phyloP scores from a whole-genome alignment of 2,329 filamentous ascomycete genomes.

The Alternaria brassicicola region DNA sequence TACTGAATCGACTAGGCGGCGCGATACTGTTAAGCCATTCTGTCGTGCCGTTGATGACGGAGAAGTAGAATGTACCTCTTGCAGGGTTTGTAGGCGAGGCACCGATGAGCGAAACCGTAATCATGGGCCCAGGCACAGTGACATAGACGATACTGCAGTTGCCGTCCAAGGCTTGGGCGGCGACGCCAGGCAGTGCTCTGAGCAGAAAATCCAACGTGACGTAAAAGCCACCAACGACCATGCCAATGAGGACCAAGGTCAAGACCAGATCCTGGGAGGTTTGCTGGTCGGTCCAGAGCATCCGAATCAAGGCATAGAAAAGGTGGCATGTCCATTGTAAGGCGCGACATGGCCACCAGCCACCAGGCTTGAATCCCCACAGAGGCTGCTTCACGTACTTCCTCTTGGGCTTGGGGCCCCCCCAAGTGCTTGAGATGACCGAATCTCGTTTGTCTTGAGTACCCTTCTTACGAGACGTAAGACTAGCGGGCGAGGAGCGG shows the following conservation, averaged over 20 bases:
- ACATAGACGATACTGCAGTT: constrained; percentile 44
- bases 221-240: constrained; percentile 24
- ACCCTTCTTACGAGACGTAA: neutral
- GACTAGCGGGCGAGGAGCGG: neutral
- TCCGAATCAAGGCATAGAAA: constrained; percentile 14
- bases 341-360: constrained; percentile 35
- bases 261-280: constrained; percentile 22
- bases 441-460: constrained; percentile 18
- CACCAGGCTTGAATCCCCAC: neutral
- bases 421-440: constrained; percentile 14
- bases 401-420: neutral
- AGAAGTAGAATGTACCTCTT: constrained; percentile 43
- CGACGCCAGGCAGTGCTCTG: constrained; percentile 25
- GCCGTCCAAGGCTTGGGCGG: constrained; percentile 30
- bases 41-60: constrained; percentile 42
- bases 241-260: constrained; percentile 13
- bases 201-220: constrained; percentile 28
- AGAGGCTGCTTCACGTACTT: neutral
- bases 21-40: constrained; percentile 39
- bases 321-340: constrained; percentile 18
- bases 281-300: constrained; percentile 8
- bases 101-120: constrained; percentile 42
- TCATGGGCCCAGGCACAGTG: constrained; percentile 41
- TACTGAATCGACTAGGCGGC: constrained; percentile 33
- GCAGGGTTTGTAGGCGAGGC: constrained; percentile 31